Percentiles rank a stretch among this genome's conserved stretches.
Evolutionary conservation across 106 monocot genomes (phyloP).

Genomic region (Triglochin maritima): DNA sequence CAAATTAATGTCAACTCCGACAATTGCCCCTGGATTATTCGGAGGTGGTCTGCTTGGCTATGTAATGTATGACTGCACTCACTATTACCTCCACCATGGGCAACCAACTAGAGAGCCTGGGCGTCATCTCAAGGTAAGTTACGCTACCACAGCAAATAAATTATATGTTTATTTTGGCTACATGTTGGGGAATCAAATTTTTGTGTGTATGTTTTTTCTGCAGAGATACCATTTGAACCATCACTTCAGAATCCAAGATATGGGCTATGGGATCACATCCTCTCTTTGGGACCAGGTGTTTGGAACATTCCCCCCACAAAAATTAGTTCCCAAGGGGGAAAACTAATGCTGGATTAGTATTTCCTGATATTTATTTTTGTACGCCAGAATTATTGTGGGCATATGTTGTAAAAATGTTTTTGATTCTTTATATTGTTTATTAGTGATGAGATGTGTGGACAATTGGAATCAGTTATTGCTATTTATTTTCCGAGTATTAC

Average conservation of each 20-base stretch:
- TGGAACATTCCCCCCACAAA: constrained; percentile 53
- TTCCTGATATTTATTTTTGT: background rate
- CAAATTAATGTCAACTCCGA: constrained; percentile 26
- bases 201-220: background rate
- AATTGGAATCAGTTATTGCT: no score
- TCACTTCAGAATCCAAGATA: constrained; percentile 69
- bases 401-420: no score
- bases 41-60: constrained; percentile 72
- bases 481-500: no score
- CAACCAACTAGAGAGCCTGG: constrained; percentile 45
- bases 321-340: constrained; percentile 15
- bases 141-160: no score
- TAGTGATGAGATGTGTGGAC: no score
- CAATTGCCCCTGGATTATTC: constrained; percentile 45
- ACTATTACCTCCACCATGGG: constrained; percentile 86
- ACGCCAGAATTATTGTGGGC: no score
- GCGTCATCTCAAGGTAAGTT: constrained; percentile 52
- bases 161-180: no score
- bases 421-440: no score
- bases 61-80: constrained; percentile 90
- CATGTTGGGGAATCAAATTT: no score
- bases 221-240: constrained; percentile 89
- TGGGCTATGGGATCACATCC: constrained; percentile 84
- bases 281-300: constrained; percentile 66
- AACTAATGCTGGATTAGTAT: constrained; percentile 5